Evolutionary conservation across 345 rosid genomes (phyloP), one percentile per base, ranked within the genome.

Genomic region (Eucalyptus lansdowneana): DNA sequence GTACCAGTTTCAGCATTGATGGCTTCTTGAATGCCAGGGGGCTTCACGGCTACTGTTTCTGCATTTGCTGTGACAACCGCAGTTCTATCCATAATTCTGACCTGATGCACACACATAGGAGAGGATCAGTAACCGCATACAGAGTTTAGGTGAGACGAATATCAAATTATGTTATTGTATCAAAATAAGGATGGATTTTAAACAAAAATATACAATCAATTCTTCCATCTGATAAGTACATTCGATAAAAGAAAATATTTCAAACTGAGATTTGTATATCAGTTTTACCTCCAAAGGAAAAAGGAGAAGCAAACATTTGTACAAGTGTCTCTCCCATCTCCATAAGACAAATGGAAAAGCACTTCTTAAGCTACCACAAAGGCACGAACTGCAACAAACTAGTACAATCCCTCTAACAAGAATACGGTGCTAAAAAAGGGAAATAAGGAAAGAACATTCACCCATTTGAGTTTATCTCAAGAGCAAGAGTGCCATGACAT

Each of bases 21-120:
- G 37, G 95, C 97, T 86, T 97, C 98, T 92, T 97, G 99, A 91
- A 98, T 93, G 87, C 97, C 97, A 83, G 90, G 90, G 34, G 99
- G 99, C 60, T 40, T 94, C 86, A 96, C 90, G n/a, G 91, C 98
- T 90, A 93, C 90, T 6, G 98, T 98, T 91, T 98, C 98, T 88
- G 95, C 95, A 90, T 94, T 95, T 80, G 96, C 89, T 44, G 98
- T 97, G 81, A 93, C 92, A 91, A 96, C 95, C 47, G 95, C 95
- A 42, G 95, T 95, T 94, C 99, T 95, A 89, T 97, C 99, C 34
- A 90, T 91, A 90, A 97, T 98, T 94, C 96, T 96, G 44, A 96
- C 99, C 98, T 95, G 92, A 86, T 60, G 47, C 83, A 76, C 47
- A 40, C 47, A 76, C 27, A 76, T 21, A 58, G 49, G 47, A 76